Evolutionary conservation across 164 flowering plant species (phyloP).

Genomic region (grape (Vitis vinifera)): ASM3070453v1 NC_081823.1:3891501-3892000

Average conservation of each 20-base stretch:
- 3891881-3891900: too few relatives aligned
- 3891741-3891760: constrained; percentile 15
- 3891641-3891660: constrained; percentile 48
- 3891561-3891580: constrained; percentile 57
- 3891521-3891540: constrained; percentile 56
- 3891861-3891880: too few relatives aligned
- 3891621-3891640: constrained; percentile 11
- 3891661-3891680: constrained; percentile 50
- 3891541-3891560: constrained; percentile 75
- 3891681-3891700: constrained; percentile 38
- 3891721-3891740: constrained; percentile 17
- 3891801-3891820: constrained; percentile 18
- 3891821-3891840: not conserved
- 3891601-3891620: not conserved
- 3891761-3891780: constrained; percentile 18
- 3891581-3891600: constrained; percentile 58
- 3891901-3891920: too few relatives aligned
- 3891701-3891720: not conserved
- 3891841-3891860: too few relatives aligned
- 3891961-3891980: too few relatives aligned
- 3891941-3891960: too few relatives aligned
- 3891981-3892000: too few relatives aligned
- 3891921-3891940: too few relatives aligned
- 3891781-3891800: constrained; percentile 15
- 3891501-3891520: constrained; percentile 56